Evolutionary conservation across 768 basidiomycete genomes (phyloP), one percentile per base, ranked within the genome.

Genomic region (Amanita inopinata): DNA sequence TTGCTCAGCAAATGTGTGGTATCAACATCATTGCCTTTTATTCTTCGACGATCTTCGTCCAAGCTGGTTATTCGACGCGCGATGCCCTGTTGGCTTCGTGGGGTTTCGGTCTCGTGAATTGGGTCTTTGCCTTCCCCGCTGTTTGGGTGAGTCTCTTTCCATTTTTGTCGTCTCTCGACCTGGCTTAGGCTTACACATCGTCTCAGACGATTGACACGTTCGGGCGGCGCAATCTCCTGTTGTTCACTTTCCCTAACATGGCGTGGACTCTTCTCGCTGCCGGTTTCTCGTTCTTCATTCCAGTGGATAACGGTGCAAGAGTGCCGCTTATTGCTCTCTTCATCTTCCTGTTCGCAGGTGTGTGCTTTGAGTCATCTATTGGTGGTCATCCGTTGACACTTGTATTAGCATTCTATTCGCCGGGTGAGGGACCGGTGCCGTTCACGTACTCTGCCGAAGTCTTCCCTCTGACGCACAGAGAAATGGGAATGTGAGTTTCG

Each of bases 391-490:
- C 24, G 24, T 58, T 54, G 12, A 20, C 4, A 18, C 15, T 17
- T 36, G 8, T 43, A n/a, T 17, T 17, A 43, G 38, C 39, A 8
- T 34, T 80, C 58, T 88, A 89, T 57, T 84, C 83, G 0, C 84
- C 83, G 1, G 87, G 87, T 47, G 88, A 89, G 65, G 90, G 90
- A 0, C 90, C 90, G 4, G 89, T 92, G 5, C 90, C 90, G 0
- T 92, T 83, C 59, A 81, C 85, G 0, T 93, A 92, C 56, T 90
- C 87, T 3, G 90, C 90, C 2, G 91, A 93, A 60, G 89, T 84
- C 9, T 94, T 87, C 73, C 91, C 89, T 4, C 68, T 93, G 28
- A 80, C 81, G 22, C 74, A 84, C 46, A 69, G 87, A 52, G 84
- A 86, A 52, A 69, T 83, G 64, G 69, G 69, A 49, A 70, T 70